Evolutionary conservation across 1,284 basidiomycete species (phyloP), one percentile per base, ranked within the genome.

Genomic region (Stereum hirsutum): DNA sequence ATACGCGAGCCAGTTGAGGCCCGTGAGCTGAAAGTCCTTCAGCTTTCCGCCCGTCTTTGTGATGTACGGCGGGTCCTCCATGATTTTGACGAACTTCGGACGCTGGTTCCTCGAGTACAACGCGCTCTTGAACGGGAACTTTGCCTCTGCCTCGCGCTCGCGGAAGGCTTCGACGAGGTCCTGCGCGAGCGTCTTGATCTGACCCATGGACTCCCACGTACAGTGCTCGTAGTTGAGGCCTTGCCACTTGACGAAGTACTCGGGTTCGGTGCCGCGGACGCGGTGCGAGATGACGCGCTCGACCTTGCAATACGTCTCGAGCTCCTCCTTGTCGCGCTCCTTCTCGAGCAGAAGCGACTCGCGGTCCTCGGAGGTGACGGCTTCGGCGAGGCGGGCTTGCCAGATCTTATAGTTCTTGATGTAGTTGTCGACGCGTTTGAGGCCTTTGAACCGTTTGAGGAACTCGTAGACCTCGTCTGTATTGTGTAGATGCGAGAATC

Each of bases 391-490:
- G 34, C 82, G 78, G 5, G 78, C 73, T 50, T 90, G 81, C 64
- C 90, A 90, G 1, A 67, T 47, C 56, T 83, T 85, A 67, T 81
- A 74, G 15, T 81, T 77, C 60, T 95, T 95, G 73, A 99, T 96
- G 65, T 99, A 99, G 68, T 99, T 99, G 65, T 98, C 95, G 46
- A 99, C 91, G 45, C 93, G 89, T 66, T 99, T 99, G 58, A 97
- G 75, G 24, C 93, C 93, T 58, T 79, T 84, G 74, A 87, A 96
- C 27, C 89, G 83, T 62, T 93, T 93, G 46, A 98, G 69, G 61
- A 96, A 98, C 56, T 92, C 83, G 68, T 96, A 97, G 10, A 84
- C 83, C 65, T 99, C 95, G 59, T 98, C 94, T 8, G 94, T 99
- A 60, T 99, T 96, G 68, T 94, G 90, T 14, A 94, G 72, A 60